These are phyloP conservation scores for Plenodomus tracheiphilus DNA, from an alignment of 2,329 filamentous ascomycete species.

Conservation along the genomic window DNA sequence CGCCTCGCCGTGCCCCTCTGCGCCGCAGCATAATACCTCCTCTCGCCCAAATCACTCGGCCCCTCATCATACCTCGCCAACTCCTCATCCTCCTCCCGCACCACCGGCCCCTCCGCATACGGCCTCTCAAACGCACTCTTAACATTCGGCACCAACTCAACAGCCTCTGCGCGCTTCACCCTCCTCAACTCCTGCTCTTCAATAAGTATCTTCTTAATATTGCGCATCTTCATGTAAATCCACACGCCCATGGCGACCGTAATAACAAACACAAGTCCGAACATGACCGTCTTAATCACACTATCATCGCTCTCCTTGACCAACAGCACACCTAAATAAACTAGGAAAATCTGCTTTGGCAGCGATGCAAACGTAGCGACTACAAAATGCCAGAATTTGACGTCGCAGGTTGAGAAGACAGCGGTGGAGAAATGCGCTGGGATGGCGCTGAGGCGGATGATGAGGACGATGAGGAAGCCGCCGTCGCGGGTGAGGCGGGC, in stretches of 20 bases:
- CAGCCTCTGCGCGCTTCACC: constrained; percentile 18
- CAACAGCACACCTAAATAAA: constrained; percentile 40
- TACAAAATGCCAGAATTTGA: constrained; percentile 42
- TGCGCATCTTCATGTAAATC: constrained; percentile 41
- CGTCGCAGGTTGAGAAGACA: constrained; percentile 43
- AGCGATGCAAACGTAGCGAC: constrained; percentile 39
- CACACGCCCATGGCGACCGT: constrained; percentile 36
- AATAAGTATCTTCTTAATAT: constrained; percentile 35
- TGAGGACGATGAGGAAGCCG: constrained; percentile 39
- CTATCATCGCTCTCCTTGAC: constrained; percentile 31
- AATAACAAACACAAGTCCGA: constrained; percentile 33
- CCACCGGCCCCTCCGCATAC: constrained; percentile 18
- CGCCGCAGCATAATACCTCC: constrained; percentile 4
- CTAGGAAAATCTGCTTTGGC: constrained; percentile 43
- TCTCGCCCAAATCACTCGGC: constrained; percentile 14
- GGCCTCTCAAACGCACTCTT: constrained; percentile 23
- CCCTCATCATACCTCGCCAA: constrained; percentile 19
- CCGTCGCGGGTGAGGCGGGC: constrained; percentile 40
- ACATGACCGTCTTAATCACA: constrained; percentile 34
- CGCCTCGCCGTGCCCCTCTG: constrained; percentile 3
- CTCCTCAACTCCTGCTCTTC: constrained; percentile 38
- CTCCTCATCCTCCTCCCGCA: too few species aligned
- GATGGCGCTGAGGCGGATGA: constrained; percentile 41
- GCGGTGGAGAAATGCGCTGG: constrained; percentile 42
- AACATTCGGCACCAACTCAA: constrained; percentile 20